A percentile compares a stretch with the other conserved stretches of the same genome.
These are phyloP conservation scores for Coemansia sp. DNA, from an alignment of 192 early-diverging fungal species.

Conservation along the genomic window DNA sequence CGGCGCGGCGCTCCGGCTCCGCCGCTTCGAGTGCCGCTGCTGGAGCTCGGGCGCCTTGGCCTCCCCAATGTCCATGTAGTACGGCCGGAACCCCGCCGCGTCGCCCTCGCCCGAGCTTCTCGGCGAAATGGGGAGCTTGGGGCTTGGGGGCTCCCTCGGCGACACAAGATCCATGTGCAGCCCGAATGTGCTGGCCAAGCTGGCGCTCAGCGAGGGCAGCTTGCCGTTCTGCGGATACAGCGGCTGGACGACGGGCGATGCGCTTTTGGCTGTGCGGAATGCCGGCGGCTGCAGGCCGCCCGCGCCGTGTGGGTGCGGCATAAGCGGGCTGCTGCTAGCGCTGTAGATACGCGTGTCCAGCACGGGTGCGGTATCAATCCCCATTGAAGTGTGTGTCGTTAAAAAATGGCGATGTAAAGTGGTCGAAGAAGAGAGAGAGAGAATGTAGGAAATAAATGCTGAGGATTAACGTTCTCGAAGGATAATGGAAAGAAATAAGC, in stretches of 20 bases:
- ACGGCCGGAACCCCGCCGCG: conserved; percentile 27
- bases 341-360: neutral
- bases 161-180: conserved; percentile 1
- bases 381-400: neutral
- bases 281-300: neutral
- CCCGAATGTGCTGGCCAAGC: neutral
- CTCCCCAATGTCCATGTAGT: conserved; percentile 32
- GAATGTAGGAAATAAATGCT: too few species aligned
- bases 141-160: conserved; percentile 14
- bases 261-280: neutral
- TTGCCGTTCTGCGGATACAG: neutral
- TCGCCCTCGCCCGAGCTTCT: neutral
- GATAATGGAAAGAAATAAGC: neutral
- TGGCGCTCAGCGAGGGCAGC: conserved; percentile 1
- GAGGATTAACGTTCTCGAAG: conserved; percentile 1
- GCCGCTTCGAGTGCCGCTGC: neutral
- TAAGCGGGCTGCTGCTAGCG: conserved; percentile 1
- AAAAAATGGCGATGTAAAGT: neutral
- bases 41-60: conserved; percentile 38
- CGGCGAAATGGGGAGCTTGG: conserved; percentile 24
- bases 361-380: neutral
- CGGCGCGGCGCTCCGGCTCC: too few species aligned
- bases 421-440: neutral
- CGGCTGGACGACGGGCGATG: neutral
- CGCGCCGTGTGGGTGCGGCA: too few species aligned